Base-by-base conservation (phyloP, 352 stramenopile species). In the Globisporangium yorkense region DNA sequence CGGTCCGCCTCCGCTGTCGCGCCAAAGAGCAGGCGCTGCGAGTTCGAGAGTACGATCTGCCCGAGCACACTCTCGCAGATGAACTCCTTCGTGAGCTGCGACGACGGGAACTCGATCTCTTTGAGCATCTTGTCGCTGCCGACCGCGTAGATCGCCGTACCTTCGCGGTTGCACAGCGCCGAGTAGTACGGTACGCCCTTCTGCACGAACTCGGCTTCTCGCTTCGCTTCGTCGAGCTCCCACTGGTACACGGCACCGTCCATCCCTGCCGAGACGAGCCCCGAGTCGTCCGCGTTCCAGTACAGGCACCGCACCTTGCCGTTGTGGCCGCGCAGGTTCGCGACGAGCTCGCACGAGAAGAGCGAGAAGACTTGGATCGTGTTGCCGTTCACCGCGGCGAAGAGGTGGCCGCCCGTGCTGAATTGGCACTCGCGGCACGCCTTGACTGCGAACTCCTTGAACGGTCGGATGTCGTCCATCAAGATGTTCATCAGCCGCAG, bases 191-290 rank as follows among this genome's bases (percentile, higher is more conserved):
- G 74, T 5, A 91, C 87, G n/a, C 91, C 90, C 56, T 98, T 98
- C 58, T 97, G 88, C 8, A 97, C 88, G 53, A 96, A 96, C 59
- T 97, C 90, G 33, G 84, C 89, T n/a, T 93, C 76, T 31, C 94
- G 77, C 61, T 96, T 97, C 49, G 78, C 86, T 45, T 97, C 89
- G 44, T 96, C 88, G 33, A 97, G 70, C 51, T 97, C 81, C 94
- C 94, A 98, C 49, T 93, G 75, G 62, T 98, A 98, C 29, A 98
- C 86, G 9, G 91, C 94, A 51, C 94, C 94, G 63, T 98, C 94
- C 66, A 95, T 77, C 15, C 94, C 92, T 13, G 87, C 89, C 18
- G 82, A 94, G 40, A 98, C 74, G 20, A 98, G 63, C 8, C 72
- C 80, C 47, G 76, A 82, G 74, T 97, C 92, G 64, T 97, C 85